A percentile compares a stretch with the other conserved stretches of the same genome.
Conservation (phyloP, 2,329 filamentous ascomycete species). For the Pyrenophora teres region DNA sequence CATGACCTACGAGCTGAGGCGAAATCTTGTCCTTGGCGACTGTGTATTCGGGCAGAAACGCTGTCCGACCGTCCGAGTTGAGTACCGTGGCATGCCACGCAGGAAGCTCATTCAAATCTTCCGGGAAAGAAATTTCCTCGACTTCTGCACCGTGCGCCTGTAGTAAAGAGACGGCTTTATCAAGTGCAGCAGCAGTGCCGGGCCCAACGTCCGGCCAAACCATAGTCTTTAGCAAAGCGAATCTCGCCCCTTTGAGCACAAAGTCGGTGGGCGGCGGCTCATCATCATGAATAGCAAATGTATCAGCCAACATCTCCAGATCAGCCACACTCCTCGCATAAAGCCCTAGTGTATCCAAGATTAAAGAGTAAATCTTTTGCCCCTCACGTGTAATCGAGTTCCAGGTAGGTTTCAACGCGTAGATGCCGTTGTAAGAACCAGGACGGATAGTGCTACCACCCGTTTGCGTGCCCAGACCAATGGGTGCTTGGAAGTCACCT, state of each 20-base stretch:
- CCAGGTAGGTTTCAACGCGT: slow-evolving; percentile 70
- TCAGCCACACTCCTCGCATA: slow-evolving; percentile 64
- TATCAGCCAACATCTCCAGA: slow-evolving; percentile 59
- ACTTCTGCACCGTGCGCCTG: slow-evolving; percentile 58
- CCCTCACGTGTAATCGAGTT: slow-evolving; percentile 66
- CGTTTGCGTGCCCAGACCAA: slow-evolving; percentile 69
- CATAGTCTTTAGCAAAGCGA: slow-evolving; percentile 58
- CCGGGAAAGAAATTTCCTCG: slow-evolving; percentile 60
- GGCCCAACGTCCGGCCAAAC: slow-evolving; percentile 54
- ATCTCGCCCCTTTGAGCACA: slow-evolving; percentile 52
- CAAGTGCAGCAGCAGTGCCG: slow-evolving; percentile 44
- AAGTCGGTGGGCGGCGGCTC: slow-evolving; percentile 44
- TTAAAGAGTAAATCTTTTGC: slow-evolving; percentile 62
- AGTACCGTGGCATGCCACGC: slow-evolving; percentile 61
- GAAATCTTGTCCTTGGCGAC: slow-evolving; percentile 55
- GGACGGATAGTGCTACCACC: slow-evolving; percentile 68
- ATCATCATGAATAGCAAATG: slow-evolving; percentile 62
- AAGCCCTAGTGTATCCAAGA: slow-evolving; percentile 66
- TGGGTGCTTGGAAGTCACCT: slow-evolving; percentile 65
- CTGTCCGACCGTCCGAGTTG: slow-evolving; percentile 57
- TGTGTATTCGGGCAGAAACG: slow-evolving; percentile 61
- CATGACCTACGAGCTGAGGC: slow-evolving; percentile 53
- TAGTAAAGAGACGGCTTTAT: slow-evolving; percentile 42
- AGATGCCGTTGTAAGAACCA: slow-evolving; percentile 67
- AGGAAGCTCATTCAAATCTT: slow-evolving; percentile 42